These are phyloP conservation scores for Colletotrichum sublineola DNA, from an alignment of 2,329 filamentous ascomycete species.

Conservation along the genomic window DNA sequence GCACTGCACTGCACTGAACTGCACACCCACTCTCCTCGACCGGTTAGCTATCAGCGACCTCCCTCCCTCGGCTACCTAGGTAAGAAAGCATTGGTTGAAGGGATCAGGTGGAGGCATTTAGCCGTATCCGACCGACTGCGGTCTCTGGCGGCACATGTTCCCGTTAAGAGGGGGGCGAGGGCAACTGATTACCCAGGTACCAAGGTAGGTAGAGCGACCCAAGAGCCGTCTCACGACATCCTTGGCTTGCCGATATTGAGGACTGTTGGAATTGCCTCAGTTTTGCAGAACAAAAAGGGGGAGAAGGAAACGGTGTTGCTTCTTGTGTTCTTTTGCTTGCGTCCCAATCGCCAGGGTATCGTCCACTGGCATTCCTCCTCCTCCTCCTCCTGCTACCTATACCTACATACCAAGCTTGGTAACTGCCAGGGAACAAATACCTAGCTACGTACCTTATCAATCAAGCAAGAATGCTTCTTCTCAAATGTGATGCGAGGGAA, in stretches of 20 bases:
- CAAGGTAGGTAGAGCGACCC: too few species aligned
- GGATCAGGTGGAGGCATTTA: conserved; percentile 1
- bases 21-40: neutral
- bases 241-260: neutral
- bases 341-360: neutral
- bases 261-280: conserved; percentile 5
- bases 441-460: neutral
- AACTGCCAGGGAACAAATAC: too few species aligned
- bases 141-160: neutral
- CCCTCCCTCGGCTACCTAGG: too few species aligned
- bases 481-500: neutral
- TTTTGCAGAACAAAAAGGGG: neutral
- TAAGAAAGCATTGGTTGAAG: neutral
- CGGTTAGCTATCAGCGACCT: neutral
- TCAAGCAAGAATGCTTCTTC: neutral
- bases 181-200: too few species aligned
- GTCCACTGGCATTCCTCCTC: neutral
- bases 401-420: neutral
- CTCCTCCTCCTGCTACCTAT: neutral
- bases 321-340: neutral
- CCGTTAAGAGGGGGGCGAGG: neutral
- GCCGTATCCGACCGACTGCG: conserved; percentile 10
- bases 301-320: neutral
- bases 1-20: neutral
- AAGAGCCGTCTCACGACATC: neutral